A percentile compares a stretch with the other conserved stretches of the same genome.
Evolutionary conservation across 176 grass and related monocot species (phyloP).

Genomic region (Cocos nucifera): DNA sequence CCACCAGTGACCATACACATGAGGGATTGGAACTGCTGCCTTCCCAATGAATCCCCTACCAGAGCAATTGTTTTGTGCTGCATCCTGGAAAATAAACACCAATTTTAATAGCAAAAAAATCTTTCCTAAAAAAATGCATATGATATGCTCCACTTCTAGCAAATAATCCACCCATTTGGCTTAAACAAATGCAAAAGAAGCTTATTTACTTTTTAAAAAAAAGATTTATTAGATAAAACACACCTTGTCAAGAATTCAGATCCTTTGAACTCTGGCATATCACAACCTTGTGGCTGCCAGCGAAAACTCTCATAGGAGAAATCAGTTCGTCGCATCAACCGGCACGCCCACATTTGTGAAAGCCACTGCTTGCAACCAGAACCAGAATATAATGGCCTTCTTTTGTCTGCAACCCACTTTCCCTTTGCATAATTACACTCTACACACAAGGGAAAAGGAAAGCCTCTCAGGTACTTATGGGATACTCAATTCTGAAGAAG

Average conservation of each 20-base stretch:
- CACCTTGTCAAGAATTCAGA: slow-evolving; percentile 56
- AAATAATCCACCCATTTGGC: neutral
- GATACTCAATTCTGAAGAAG: neutral
- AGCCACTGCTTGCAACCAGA: slow-evolving; percentile 79
- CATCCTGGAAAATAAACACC: slow-evolving; percentile 48
- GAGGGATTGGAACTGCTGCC: slow-evolving; percentile 95
- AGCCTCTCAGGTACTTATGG: slow-evolving; percentile 1
- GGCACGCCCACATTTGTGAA: slow-evolving; percentile 94
- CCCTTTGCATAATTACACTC: slow-evolving; percentile 89
- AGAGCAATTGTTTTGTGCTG: slow-evolving; percentile 78
- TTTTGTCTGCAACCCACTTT: slow-evolving; percentile 76
- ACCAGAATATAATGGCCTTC: slow-evolving; percentile 65
- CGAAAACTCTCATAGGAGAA: slow-evolving; percentile 70
- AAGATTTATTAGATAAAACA: neutral
- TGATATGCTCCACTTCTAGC: neutral
- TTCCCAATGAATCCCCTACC: slow-evolving; percentile 92
- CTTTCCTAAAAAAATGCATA: neutral
- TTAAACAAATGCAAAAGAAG: neutral
- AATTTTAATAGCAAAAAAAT: neutral
- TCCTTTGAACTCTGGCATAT: slow-evolving; percentile 75
- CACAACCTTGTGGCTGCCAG: slow-evolving; percentile 70
- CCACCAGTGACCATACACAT: slow-evolving; percentile 89
- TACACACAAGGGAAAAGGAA: slow-evolving; percentile 14
- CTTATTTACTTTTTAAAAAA: slow-evolving; percentile 3
- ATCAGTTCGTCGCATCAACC: slow-evolving; percentile 58